Percentiles rank a stretch among this genome's conserved stretches.
These are phyloP conservation scores for Backusella liffmaniae DNA, from an alignment of 192 early-diverging fungal species.

Conservation along the genomic window DNA sequence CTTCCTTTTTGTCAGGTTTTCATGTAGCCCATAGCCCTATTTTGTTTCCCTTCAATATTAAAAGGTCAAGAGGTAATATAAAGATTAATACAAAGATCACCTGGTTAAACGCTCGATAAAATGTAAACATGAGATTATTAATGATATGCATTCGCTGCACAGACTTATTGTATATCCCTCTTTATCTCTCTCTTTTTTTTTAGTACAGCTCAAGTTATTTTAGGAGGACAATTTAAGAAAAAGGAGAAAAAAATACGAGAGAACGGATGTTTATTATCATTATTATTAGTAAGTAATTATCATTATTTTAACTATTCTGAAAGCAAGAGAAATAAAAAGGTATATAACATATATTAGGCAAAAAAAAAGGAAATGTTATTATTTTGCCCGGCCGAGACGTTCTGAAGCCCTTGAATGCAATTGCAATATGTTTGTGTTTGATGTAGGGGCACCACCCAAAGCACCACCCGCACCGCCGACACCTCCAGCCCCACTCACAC, in stretches of 20 bases:
- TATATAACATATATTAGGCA: constrained; percentile 6
- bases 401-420: constrained; percentile 24
- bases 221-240: not conserved
- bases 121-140: not conserved
- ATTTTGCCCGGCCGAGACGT: constrained; percentile 20
- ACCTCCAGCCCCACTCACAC: constrained; percentile 37
- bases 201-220: too few species aligned
- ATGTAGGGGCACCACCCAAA: constrained; percentile 26
- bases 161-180: not conserved
- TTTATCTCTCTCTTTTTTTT: too few species aligned
- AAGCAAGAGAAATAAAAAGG: not conserved
- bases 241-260: not conserved
- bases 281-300: not conserved
- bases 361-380: not conserved
- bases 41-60: not conserved
- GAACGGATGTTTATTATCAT: not conserved
- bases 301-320: not conserved
- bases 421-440: constrained; percentile 3
- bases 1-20: too few species aligned
- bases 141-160: not conserved
- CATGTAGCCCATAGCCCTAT: too few species aligned
- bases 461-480: constrained; percentile 39
- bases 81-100: not conserved
- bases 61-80: not conserved
- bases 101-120: not conserved